Base-by-base conservation (phyloP, 352 stramenopile genomes). In the Phytophthora brassicae region DNA sequence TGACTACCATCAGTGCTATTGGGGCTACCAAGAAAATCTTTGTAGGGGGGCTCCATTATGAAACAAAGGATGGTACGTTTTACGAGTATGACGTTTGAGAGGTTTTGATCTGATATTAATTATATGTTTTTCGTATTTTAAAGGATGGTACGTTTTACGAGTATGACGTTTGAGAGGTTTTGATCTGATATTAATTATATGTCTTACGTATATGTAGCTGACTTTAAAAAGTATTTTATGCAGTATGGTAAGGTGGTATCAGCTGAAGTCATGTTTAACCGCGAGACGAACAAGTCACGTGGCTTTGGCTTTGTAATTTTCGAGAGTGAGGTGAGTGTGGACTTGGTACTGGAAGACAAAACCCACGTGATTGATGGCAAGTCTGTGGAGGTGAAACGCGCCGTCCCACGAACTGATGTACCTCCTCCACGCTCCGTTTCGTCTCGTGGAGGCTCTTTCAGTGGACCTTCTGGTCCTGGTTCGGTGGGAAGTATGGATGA, bases 291-390 rank as follows among this genome's bases (percentile, higher is more conserved):
- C 84, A 98, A 98, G 61, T 97, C 88, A 22, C 74, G 91, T 43
- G 92, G 91, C 56, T 97, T 98, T 77, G 92, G 92, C 6, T 98
- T 98, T 74, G 91, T 98, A 42, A 92, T 97, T 56, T 98, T 97
- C 59, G 92, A 97, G 62, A 89, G 60, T 19, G 88, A 96, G 56
- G 68, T 71, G 44, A 95, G 82, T 51, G 92, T 96, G 20, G 88
- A 96, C 50, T 53, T 88, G 19, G 90, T 97, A 20, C 72, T 97
- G 35, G 77, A 95, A 54, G 86, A 94, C 36, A 84, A 83, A 52
- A 90, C 89, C 45, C 92, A 98, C 65, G 79, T 96, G 39, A 95
- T 98, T 47, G 90, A 97, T 67, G 83, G 88, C 53, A 98, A 98
- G 80, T 91, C 86, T 24, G 87, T 95, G 22, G 87, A 95, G 63